Percentiles rank a stretch among this genome's conserved stretches.
Evolutionary conservation across 148 eudicot genomes (phyloP).

Genomic region (Rhododendron vialii): DNA sequence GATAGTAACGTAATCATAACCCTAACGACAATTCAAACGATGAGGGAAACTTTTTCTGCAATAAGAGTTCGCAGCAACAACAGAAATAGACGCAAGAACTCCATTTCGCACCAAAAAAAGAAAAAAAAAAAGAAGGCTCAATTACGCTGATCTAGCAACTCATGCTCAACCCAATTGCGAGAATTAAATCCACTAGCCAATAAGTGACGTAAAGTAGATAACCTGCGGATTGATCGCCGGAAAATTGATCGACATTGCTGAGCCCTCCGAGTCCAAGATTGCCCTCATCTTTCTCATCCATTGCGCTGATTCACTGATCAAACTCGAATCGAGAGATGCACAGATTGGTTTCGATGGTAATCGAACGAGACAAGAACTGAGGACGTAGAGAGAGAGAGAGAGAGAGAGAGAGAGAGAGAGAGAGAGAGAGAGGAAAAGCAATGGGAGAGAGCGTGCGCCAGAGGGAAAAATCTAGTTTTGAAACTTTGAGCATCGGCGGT

Average conservation of each 20-base stretch:
- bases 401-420: not conserved
- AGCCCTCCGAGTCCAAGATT: conserved; percentile 11
- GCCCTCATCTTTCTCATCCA: conserved; percentile 8
- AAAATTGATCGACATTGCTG: not conserved
- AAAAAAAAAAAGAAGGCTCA: not conserved
- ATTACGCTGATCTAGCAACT: not conserved
- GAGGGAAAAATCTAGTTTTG: not conserved
- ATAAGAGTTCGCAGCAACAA: not conserved
- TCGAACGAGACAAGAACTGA: not conserved
- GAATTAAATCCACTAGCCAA: not conserved
- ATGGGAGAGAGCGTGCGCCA: not conserved
- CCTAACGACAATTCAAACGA: not conserved
- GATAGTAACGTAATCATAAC: not conserved
- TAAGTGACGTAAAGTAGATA: not conserved
- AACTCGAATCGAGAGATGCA: not conserved
- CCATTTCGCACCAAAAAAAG: not conserved
- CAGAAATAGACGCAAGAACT: not conserved
- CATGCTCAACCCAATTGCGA: not conserved
- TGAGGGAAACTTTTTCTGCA: not conserved
- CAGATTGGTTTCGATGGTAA: not conserved
- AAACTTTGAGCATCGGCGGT: conserved; percentile 14
- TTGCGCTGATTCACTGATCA: not conserved
- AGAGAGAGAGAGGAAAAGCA: not conserved
- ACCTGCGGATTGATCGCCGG: not conserved
- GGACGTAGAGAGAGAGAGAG: not conserved